A percentile compares a stretch with the other conserved stretches of the same genome.
These are phyloP conservation scores for Globisporangium paddicum DNA, from an alignment of 352 stramenopile genomes.

Conservation along the genomic window DNA sequence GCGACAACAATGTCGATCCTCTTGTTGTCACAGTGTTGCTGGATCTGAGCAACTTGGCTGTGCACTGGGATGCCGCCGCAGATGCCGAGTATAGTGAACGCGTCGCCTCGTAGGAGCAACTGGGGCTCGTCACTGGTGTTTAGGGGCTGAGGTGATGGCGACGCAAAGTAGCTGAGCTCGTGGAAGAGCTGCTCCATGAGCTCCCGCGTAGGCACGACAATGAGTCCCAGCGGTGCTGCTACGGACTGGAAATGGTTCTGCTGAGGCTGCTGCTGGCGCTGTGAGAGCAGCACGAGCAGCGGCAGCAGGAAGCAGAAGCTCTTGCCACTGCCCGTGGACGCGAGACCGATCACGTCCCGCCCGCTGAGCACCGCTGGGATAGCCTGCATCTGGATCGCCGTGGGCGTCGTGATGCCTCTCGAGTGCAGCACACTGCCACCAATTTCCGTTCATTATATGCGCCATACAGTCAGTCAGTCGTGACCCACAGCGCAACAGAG, in stretches of 20 bases:
- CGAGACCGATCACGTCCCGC: slow-evolving; percentile 92
- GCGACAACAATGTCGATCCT: slow-evolving; percentile 32
- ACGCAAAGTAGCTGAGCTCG: slow-evolving; percentile 42
- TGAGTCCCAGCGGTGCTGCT: slow-evolving; percentile 54
- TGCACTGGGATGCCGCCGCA: slow-evolving; percentile 38
- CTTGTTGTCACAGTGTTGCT: slow-evolving; percentile 23
- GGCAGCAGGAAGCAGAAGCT: slow-evolving; percentile 96
- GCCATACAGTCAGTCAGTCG: background rate
- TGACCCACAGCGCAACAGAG: background rate
- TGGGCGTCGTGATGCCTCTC: slow-evolving; percentile 82
- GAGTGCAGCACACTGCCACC: slow-evolving; percentile 19
- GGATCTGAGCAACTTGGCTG: slow-evolving; percentile 25
- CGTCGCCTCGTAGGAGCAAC: slow-evolving; percentile 25
- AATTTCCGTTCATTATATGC: too few relatives aligned
- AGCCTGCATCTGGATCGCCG: slow-evolving; percentile 95
- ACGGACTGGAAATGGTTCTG: slow-evolving; percentile 45
- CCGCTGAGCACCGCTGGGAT: slow-evolving; percentile 76
- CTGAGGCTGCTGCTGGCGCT: slow-evolving; percentile 8
- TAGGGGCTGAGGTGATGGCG: background rate
- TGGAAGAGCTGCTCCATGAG: slow-evolving; percentile 93
- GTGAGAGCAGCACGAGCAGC: slow-evolving; percentile 48
- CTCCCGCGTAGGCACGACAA: slow-evolving; percentile 95
- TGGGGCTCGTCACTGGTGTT: slow-evolving; percentile 19
- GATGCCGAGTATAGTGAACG: slow-evolving; percentile 30
- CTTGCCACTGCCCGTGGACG: slow-evolving; percentile 95